These are phyloP conservation scores for Populus deltoides DNA, from an alignment of 345 rosid genomes.

Conservation along the genomic window DNA sequence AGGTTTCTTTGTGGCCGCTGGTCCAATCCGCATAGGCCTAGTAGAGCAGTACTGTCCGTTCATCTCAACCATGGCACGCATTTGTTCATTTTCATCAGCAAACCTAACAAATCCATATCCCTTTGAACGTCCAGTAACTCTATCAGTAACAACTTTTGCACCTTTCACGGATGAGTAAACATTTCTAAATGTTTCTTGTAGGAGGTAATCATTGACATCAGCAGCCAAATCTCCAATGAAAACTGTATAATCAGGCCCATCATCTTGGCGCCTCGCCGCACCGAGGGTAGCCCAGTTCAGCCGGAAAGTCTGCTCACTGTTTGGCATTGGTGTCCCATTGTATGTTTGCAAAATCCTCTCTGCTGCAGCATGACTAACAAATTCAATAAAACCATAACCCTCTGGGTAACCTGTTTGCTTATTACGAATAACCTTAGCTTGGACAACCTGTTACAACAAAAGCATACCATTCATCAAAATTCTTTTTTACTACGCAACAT, in stretches of 20 bases:
- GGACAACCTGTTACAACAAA: slow-evolving; percentile 38
- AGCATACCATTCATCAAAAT: not conserved
- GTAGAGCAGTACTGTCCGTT: slow-evolving; percentile 78
- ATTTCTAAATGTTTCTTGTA: slow-evolving; percentile 70
- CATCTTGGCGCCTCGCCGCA: slow-evolving; percentile 85
- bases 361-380: slow-evolving; percentile 58
- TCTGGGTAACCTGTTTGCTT: slow-evolving; percentile 66
- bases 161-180: slow-evolving; percentile 74
- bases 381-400: slow-evolving; percentile 94
- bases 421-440: slow-evolving; percentile 88
- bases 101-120: slow-evolving; percentile 97
- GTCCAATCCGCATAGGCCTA: slow-evolving; percentile 93
- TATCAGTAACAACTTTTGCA: slow-evolving; percentile 87
- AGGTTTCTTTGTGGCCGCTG: slow-evolving; percentile 85
- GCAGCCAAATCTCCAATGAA: slow-evolving; percentile 94
- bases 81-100: slow-evolving; percentile 77
- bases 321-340: slow-evolving; percentile 83
- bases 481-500: not conserved
- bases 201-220: slow-evolving; percentile 74
- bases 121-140: slow-evolving; percentile 86
- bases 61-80: slow-evolving; percentile 91
- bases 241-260: slow-evolving; percentile 74
- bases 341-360: slow-evolving; percentile 73
- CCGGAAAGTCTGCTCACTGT: slow-evolving; percentile 67
- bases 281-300: slow-evolving; percentile 90